Evolutionary conservation across 2,329 filamentous ascomycete species (phyloP).

Genomic region (Biscogniauxia sp.): DNA sequence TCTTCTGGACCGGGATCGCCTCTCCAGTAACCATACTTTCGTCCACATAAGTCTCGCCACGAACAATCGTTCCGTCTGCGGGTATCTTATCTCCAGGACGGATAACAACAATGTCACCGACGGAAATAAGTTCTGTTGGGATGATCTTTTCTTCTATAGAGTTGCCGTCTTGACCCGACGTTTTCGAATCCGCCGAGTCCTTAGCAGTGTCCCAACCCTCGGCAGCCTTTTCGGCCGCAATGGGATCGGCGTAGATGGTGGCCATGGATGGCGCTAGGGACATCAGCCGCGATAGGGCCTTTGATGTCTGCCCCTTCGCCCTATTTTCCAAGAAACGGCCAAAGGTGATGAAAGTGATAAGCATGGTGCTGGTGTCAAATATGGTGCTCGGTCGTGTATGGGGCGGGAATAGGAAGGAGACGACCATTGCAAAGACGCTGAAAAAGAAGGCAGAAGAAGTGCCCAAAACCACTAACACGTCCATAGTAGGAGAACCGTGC

Average conservation of each 20-base stretch:
- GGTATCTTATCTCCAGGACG: slow-evolving; percentile 96
- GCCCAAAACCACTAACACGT: slow-evolving; percentile 89
- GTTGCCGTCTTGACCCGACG: slow-evolving; percentile 48
- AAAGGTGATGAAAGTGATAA: slow-evolving; percentile 92
- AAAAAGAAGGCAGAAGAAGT: slow-evolving; percentile 97
- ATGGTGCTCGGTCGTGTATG: slow-evolving; percentile 82
- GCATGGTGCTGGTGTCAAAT: slow-evolving; percentile 97
- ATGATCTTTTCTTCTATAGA: slow-evolving; percentile 81
- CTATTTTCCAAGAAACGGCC: slow-evolving; percentile 90
- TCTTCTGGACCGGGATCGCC: slow-evolving; percentile 91
- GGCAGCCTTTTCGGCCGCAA: slow-evolving; percentile 86
- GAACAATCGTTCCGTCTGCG: slow-evolving; percentile 82
- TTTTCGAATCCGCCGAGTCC: slow-evolving; percentile 44
- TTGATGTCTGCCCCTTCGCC: slow-evolving; percentile 94
- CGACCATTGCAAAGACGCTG: slow-evolving; percentile 80
- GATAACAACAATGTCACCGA: slow-evolving; percentile 89
- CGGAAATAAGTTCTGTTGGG: slow-evolving; percentile 89
- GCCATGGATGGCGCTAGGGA: slow-evolving; percentile 95
- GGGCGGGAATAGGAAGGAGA: slow-evolving; percentile 72
- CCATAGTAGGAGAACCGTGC: slow-evolving; percentile 93
- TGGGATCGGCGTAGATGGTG: slow-evolving; percentile 91
- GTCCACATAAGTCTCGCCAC: slow-evolving; percentile 89
- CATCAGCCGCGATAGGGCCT: slow-evolving; percentile 90
- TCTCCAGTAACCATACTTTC: slow-evolving; percentile 99
- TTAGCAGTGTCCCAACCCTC: slow-evolving; percentile 66